These are phyloP conservation scores for Apiospora phragmitis DNA, from an alignment of 2,329 filamentous ascomycete species.

Conservation along the genomic window DNA sequence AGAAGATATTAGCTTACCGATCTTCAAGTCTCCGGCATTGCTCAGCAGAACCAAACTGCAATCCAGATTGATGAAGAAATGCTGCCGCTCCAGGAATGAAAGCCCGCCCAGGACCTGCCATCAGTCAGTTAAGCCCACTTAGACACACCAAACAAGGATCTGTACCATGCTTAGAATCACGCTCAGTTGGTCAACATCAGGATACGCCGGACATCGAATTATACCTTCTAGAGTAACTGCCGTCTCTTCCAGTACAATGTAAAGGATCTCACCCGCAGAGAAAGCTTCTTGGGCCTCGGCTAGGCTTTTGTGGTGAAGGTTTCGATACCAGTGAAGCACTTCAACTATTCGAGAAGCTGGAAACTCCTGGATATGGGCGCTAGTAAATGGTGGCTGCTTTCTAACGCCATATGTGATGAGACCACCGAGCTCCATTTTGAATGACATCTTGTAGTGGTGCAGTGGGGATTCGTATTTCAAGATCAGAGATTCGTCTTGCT, in stretches of 20 bases:
- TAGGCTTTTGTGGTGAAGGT: constrained; percentile 4
- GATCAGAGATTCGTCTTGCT: neutral
- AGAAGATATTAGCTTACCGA: neutral
- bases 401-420: neutral
- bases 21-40: neutral
- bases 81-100: neutral
- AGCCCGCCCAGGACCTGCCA: neutral
- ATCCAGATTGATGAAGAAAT: neutral
- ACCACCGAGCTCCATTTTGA: constrained; percentile 7
- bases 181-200: neutral
- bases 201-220: constrained; percentile 7
- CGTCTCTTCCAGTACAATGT: constrained; percentile 3
- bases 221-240: constrained; percentile 4
- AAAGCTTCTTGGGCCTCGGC: neutral
- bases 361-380: neutral
- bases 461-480: neutral
- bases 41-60: neutral
- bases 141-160: neutral
- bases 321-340: constrained; percentile 5
- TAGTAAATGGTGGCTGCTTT: neutral
- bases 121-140: neutral
- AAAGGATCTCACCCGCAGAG: neutral
- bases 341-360: constrained; percentile 2
- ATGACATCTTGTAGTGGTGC: neutral
- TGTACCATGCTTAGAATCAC: neutral